Evolutionary conservation across 208 protist genomes (phyloP), one percentile per base, ranked within the genome.

Genomic region (Acanthamoeba royreba): DNA sequence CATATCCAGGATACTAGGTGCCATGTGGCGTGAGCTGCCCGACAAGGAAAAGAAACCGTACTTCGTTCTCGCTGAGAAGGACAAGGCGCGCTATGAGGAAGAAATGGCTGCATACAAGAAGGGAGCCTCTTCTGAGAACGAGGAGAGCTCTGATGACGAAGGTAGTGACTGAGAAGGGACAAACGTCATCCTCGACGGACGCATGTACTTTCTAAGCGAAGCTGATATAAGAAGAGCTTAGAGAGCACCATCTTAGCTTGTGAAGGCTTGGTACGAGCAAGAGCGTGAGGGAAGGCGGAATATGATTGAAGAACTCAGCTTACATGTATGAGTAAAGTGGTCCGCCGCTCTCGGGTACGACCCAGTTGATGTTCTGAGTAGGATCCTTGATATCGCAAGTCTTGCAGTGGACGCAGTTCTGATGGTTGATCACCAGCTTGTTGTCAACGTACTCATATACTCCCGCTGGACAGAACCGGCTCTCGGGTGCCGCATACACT

Each of bases 341-440:
- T 74, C 97, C 97, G 46, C 95, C 95, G 53, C 97, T 98, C 97
- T 99, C 98, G 1, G 99, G 99, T 43, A 98, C 97, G 31, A 95
- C 97, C 98, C 98, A 99, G 93, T 99, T 96, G 87, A 99, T 99
- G 94, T 99, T 99, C 96, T 99, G 98, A 19, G 96, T 98, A 43
- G 98, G 98, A 94, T 99, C 98, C 94, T 99, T 99, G 92, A 99
- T 99, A 94, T 99, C 98, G 95, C 99, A 99, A 22, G 98, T 98
- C 97, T 99, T 99, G 97, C 99, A 99, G 97, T 99, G 99, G 15
- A 99, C 96, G 96, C 99, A 99, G 95, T 99, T 99, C 95, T 99
- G 98, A 42, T 98, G 98, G 95, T 99, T 99, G 86, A 99, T 99
- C 49, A 98, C 96, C 0, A 99, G 96, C 94, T 98, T 97, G 25